A percentile compares a stretch with the other conserved stretches of the same genome.
phyloP scores from a whole-genome alignment of 257 asterid genomes.

The Ilex asprella region DNA sequence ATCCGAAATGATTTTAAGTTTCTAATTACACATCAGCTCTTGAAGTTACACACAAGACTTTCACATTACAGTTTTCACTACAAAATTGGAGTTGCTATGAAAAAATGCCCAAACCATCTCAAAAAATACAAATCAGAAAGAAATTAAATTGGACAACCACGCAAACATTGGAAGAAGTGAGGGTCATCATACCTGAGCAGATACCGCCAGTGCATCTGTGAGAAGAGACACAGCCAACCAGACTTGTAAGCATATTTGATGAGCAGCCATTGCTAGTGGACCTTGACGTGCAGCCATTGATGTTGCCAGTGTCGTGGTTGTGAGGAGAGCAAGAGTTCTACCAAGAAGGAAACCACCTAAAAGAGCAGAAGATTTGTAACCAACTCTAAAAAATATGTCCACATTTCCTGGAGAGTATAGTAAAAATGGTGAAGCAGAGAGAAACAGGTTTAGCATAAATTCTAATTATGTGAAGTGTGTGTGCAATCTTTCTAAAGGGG shows the following conservation, averaged over 20 bases:
- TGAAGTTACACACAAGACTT: too few species aligned
- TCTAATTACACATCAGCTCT: too few species aligned
- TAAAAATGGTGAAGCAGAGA: background rate
- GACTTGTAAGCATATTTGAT: conserved; percentile 87
- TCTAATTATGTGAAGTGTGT: background rate
- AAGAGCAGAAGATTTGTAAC: conserved; percentile 1
- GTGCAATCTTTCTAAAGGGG: background rate
- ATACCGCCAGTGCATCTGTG: conserved; percentile 83
- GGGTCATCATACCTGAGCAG: conserved; percentile 63
- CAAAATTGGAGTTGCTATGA: too few species aligned
- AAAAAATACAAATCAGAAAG: too few species aligned
- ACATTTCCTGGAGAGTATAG: background rate
- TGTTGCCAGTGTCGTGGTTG: conserved; percentile 79
- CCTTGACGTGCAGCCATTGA: conserved; percentile 99
- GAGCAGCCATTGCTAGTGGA: conserved; percentile 91
- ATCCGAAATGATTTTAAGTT: too few species aligned
- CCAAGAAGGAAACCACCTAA: conserved; percentile 91
- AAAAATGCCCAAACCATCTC: too few species aligned
- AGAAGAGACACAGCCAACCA: conserved; percentile 96
- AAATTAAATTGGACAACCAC: too few species aligned
- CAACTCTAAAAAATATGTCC: background rate
- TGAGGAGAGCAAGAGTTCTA: conserved; percentile 83
- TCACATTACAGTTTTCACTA: too few species aligned
- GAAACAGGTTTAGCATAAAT: background rate
- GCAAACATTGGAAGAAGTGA: too few species aligned